phyloP scores from a whole-genome alignment of 2,329 filamentous ascomycete genomes.

The Cercospora zeae-maydis region DNA sequence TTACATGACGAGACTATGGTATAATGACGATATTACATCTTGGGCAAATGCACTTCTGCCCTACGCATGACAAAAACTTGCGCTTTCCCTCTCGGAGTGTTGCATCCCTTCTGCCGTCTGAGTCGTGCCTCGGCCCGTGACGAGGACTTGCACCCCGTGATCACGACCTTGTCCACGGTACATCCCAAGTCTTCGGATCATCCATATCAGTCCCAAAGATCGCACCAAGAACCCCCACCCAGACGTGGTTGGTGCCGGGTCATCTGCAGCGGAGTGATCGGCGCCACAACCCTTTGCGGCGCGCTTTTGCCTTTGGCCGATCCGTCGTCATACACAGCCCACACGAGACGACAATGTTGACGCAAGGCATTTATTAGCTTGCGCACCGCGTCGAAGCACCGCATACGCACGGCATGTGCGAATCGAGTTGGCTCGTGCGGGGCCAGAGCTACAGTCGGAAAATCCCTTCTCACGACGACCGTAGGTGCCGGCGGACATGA shows the following conservation, averaged over 20 bases:
- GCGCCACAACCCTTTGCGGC: constrained; percentile 8
- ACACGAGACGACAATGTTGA: not conserved
- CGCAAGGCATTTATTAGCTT: not conserved
- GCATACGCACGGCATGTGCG: not conserved
- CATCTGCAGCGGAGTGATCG: constrained; percentile 2
- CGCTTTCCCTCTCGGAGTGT: not conserved
- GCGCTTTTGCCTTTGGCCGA: not conserved
- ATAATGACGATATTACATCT: not conserved
- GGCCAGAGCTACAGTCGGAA: not conserved
- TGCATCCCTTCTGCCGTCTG: not conserved
- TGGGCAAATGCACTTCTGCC: not conserved
- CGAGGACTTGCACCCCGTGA: not conserved
- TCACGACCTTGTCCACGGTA: not conserved
- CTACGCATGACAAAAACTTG: not conserved
- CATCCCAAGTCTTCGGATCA: not conserved
- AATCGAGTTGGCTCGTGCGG: not conserved
- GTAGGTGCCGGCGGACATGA: not conserved
- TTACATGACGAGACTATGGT: not conserved
- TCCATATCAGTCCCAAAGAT: constrained; percentile 1
- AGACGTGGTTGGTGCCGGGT: not conserved
- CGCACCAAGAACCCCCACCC: constrained; percentile 2
- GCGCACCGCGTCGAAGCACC: not conserved
- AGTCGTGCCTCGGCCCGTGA: constrained; percentile 2
- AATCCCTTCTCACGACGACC: not conserved
- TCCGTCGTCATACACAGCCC: constrained; percentile 13